phyloP scores from a whole-genome alignment of 768 basidiomycete genomes.

The Leccinum longicurvipes region DNA sequence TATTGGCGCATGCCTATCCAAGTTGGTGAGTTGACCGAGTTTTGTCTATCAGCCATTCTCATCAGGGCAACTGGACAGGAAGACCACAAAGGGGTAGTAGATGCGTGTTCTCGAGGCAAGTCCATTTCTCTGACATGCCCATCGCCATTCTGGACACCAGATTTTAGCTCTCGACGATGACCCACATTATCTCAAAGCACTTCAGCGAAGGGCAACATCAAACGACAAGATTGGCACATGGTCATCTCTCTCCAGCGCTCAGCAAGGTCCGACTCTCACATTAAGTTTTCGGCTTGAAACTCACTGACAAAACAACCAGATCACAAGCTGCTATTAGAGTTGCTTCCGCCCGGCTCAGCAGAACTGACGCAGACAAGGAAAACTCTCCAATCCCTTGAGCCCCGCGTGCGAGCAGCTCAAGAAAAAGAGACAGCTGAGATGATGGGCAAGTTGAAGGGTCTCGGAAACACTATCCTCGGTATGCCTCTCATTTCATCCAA shows the following conservation, averaged over 20 bases:
- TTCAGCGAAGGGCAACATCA: constrained; percentile 83
- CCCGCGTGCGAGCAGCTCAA: constrained; percentile 71
- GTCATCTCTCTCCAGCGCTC: constrained; percentile 76
- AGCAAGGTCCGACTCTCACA: constrained; percentile 61
- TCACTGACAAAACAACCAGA: constrained; percentile 45
- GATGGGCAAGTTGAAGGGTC: constrained; percentile 85
- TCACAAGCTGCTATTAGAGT: constrained; percentile 64
- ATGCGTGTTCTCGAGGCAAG: constrained; percentile 75
- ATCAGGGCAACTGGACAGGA: constrained; percentile 41
- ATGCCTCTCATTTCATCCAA: constrained; percentile 15
- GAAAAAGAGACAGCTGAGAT: constrained; percentile 89
- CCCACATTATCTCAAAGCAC: constrained; percentile 79
- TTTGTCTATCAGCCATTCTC: not conserved
- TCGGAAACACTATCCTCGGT: constrained; percentile 91
- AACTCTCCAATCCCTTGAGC: constrained; percentile 55
- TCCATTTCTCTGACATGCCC: not conserved
- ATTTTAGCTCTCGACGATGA: constrained; percentile 80
- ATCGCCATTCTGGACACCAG: constrained; percentile 2
- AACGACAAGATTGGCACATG: constrained; percentile 81
- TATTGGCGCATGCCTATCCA: constrained; percentile 80
- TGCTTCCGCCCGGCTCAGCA: constrained; percentile 56
- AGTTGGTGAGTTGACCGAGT: constrained; percentile 51
- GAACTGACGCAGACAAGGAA: constrained; percentile 46
- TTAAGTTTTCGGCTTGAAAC: not conserved
- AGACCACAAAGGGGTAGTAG: constrained; percentile 75